These are phyloP conservation scores for Alternaria hordeiaustralica DNA, from an alignment of 2,329 filamentous ascomycete species.

Conservation along the genomic window DNA sequence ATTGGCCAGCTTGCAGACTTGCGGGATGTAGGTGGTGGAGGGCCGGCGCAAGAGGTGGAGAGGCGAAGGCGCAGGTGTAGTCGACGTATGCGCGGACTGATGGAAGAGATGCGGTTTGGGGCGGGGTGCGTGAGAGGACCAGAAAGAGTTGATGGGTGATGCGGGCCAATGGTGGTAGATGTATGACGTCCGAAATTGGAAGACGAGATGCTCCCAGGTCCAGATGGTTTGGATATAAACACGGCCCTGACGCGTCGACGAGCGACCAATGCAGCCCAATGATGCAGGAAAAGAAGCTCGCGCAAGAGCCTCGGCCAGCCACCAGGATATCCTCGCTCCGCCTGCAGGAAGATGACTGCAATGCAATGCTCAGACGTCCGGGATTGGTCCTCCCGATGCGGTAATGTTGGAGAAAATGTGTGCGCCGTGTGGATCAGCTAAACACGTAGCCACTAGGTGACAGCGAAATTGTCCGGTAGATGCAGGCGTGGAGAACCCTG, in stretches of 20 bases:
- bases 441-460: slow-evolving; percentile 41
- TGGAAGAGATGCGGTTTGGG: slow-evolving; percentile 20
- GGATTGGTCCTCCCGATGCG: slow-evolving; percentile 44
- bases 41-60: slow-evolving; percentile 25
- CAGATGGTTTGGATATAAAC: slow-evolving; percentile 48
- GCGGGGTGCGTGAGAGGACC: slow-evolving; percentile 14
- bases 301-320: slow-evolving; percentile 44
- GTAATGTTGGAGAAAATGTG: slow-evolving; percentile 45
- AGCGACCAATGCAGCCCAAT: slow-evolving; percentile 47
- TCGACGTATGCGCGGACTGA: slow-evolving; percentile 11
- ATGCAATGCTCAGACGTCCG: slow-evolving; percentile 34
- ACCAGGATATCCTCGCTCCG: slow-evolving; percentile 48
- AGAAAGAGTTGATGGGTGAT: slow-evolving; percentile 14
- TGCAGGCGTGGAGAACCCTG: slow-evolving; percentile 45
- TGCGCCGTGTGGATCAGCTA: slow-evolving; percentile 35
- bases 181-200: slow-evolving; percentile 38
- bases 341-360: slow-evolving; percentile 43
- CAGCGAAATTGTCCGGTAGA: slow-evolving; percentile 39
- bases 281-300: slow-evolving; percentile 40
- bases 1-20: slow-evolving; percentile 68
- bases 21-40: slow-evolving; percentile 14
- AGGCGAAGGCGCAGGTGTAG: slow-evolving; percentile 3
- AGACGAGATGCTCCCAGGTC: slow-evolving; percentile 37
- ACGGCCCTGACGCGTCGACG: slow-evolving; percentile 42
- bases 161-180: slow-evolving; percentile 18